Base-by-base conservation (phyloP, 352 stramenopile species). In the Pythium periplocum region DNA sequence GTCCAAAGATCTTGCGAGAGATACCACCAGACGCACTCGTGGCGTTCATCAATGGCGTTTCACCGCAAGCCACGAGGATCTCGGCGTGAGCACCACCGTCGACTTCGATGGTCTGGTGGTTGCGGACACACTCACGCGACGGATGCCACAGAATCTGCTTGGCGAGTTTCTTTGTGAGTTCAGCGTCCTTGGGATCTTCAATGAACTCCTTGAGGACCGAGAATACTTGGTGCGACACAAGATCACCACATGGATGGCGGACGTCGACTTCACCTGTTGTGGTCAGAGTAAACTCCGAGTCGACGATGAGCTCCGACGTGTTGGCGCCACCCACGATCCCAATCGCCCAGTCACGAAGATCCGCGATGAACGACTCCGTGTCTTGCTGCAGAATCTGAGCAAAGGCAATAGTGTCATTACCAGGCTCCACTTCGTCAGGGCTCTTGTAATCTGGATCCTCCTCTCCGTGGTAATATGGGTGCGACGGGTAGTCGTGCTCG, bases 41-140 rank as follows among this genome's bases (percentile, higher is more conserved):
- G 2, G 55, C 55, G 34, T 61, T 69, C 4, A 72, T 48, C 11
- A 72, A 45, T 30, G 54, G 31, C 2, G 48, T 11, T 0, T 64
- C 44, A 42, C 45, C 51, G 42, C 60, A 72, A 4, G 48, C 53
- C 6, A 58, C 56, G 11, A 53, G 55, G 32, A 72, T 69, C 48
- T 68, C 61, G 11, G 51, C 64, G 32, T 72, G 60, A 10, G 60
- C 55, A n/a, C 59, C 61, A 17, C 64, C 64, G 11, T 72, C 61
- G 39, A 72, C 64, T 52, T 66, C 59, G 30, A 69, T 48, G 7
- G 64, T 51, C 40, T 65, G 59, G 31, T 60, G 55, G 26, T 49
- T 42, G 3, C 51, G 38, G 31, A 68, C 8, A n/a, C 60, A 72
- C 17, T 45, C 50, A 6, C 47, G 49, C 6, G 64, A 66, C 30